Base-by-base conservation (phyloP, 257 asterid genomes). In the Lithospermum erythrorhizon region DNA sequence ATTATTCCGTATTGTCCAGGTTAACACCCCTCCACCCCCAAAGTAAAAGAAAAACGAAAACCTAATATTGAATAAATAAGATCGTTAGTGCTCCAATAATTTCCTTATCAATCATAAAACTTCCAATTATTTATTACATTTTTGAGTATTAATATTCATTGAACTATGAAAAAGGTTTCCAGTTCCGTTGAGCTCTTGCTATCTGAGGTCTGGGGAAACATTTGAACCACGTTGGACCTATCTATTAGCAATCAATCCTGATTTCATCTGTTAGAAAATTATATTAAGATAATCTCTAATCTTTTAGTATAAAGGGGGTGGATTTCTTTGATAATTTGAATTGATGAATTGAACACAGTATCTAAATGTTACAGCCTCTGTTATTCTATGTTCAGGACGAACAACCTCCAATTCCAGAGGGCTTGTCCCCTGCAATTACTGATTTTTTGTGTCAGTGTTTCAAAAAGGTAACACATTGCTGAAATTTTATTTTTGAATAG, bases 1-100 rank as follows among this genome's bases (percentile, higher is more conserved):
- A 60, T 95, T 93, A 72, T 93, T 81, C 79, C 82, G 99, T 68
- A 93, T 93, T 65, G 99, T 93, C 58, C 95, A 86, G 97, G 98
- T 91, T 17, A 21, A 57, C 75, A 68, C 65, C 65, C 71, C 55
- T 24, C 18, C 22, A 18, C 32, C 61, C 37, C 18, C 18, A 41
- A 14, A 11, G 18, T 1, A 41, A 41, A 13, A 41, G 49, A 41
- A 41, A 37, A 11, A 41, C 2, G 18, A 41, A 1, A 13, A 41
- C 47, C 41, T 32, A 37, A 37, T 6, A 37, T 37, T 11, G 48
- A 37, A 10, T 7, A 37, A 37, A 10, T 37, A 37, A 37, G 16
- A 37, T 9, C 1, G 6, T 15, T 37, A 37, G 6, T 37, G 48
- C 16, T 10, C 48, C 1, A 37, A 37, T 37, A 37, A 41, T 5